These are phyloP conservation scores for Chlorophyllum brunneum DNA, from an alignment of 768 basidiomycete species.

Conservation along the genomic window DNA sequence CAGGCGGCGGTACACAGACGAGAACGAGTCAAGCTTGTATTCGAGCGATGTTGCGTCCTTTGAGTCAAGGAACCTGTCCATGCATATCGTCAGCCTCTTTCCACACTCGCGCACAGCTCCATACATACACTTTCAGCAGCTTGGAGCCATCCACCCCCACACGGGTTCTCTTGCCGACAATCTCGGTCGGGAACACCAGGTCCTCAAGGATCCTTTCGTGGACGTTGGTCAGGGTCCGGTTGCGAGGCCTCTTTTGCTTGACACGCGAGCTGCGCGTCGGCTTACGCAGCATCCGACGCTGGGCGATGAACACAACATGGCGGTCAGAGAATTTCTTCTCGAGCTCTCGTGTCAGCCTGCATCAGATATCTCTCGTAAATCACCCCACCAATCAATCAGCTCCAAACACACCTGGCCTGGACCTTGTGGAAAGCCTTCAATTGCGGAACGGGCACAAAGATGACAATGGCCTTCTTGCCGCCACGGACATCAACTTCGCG, in stretches of 20 bases:
- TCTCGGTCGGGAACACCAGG: slow-evolving; percentile 98
- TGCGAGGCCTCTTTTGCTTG: slow-evolving; percentile 94
- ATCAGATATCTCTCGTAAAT: slow-evolving; percentile 5
- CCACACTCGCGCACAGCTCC: not conserved
- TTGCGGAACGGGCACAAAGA: slow-evolving; percentile 97
- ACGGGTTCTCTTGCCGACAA: slow-evolving; percentile 97
- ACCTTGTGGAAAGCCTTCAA: slow-evolving; percentile 98
- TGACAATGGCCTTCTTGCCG: slow-evolving; percentile 98
- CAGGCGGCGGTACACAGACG: slow-evolving; percentile 91
- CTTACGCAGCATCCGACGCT: slow-evolving; percentile 97
- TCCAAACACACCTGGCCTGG: slow-evolving; percentile 74
- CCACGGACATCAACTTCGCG: slow-evolving; percentile 99
- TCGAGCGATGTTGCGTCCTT: slow-evolving; percentile 98
- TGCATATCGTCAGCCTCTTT: slow-evolving; percentile 17
- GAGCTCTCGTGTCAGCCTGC: slow-evolving; percentile 93
- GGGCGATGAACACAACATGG: slow-evolving; percentile 98
- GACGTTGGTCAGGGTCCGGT: slow-evolving; percentile 93
- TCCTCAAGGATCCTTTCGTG: slow-evolving; percentile 99
- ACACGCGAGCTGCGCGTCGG: slow-evolving; percentile 91
- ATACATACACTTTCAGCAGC: slow-evolving; percentile 92
- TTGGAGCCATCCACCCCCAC: slow-evolving; percentile 92
- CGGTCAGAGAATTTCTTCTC: slow-evolving; percentile 99
- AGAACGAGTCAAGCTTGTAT: slow-evolving; percentile 99
- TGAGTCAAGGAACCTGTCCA: slow-evolving; percentile 85
- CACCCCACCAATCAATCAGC: slow-evolving; percentile 12